These are phyloP conservation scores for Fusarium denticulatum DNA, from an alignment of 2,329 filamentous ascomycete species.

Conservation along the genomic window DNA sequence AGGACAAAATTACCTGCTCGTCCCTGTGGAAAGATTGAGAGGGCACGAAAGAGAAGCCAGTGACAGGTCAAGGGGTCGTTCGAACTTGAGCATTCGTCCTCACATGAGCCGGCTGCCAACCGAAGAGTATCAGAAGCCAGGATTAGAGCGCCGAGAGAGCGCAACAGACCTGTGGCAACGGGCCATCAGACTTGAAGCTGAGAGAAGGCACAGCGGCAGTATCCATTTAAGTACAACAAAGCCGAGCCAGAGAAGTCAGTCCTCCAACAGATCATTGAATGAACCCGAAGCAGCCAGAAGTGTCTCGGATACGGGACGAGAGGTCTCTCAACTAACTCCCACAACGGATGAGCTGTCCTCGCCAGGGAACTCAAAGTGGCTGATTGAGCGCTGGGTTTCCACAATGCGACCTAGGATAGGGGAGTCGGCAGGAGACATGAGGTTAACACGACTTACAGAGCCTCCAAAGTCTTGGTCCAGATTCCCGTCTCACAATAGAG, in stretches of 20 bases:
- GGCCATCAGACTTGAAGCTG: slow-evolving; percentile 40
- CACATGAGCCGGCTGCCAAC: slow-evolving; percentile 14
- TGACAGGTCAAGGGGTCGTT: slow-evolving; percentile 20
- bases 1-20: background rate
- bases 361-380: slow-evolving; percentile 19
- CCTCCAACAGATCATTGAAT: slow-evolving; percentile 2
- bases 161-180: slow-evolving; percentile 44
- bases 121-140: slow-evolving; percentile 15
- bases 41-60: background rate
- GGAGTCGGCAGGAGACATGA: background rate
- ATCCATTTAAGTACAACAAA: slow-evolving; percentile 1
- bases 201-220: slow-evolving; percentile 27
- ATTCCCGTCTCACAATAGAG: slow-evolving; percentile 47
- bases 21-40: background rate
- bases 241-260: background rate
- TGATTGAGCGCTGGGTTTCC: slow-evolving; percentile 34
- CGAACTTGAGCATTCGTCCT: slow-evolving; percentile 32
- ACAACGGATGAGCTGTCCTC: slow-evolving; percentile 22
- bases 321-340: slow-evolving; percentile 21
- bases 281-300: background rate
- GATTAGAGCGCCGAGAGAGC: slow-evolving; percentile 28
- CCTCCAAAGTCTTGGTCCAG: slow-evolving; percentile 49
- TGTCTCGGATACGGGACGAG: background rate
- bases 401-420: slow-evolving; percentile 22
- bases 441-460: slow-evolving; percentile 6